phyloP scores from a whole-genome alignment of 2,329 filamentous ascomycete species.

The Coniochaeta ligniaria region DNA sequence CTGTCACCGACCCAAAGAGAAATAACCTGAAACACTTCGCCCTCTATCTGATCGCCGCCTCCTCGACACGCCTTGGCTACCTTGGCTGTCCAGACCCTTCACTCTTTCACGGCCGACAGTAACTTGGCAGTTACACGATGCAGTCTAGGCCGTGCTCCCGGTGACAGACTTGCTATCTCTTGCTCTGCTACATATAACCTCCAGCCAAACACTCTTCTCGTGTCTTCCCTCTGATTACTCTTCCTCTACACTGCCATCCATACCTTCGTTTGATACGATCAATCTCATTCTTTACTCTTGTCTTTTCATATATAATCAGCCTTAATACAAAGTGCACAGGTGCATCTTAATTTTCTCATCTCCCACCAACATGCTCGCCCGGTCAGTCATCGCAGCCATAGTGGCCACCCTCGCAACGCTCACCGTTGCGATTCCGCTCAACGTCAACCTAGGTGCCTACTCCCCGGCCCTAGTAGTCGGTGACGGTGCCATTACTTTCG shows the following conservation, averaged over 20 bases:
- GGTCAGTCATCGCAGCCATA: neutral
- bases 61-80: neutral
- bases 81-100: neutral
- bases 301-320: no score
- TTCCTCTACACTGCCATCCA: neutral
- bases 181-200: neutral
- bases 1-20: neutral
- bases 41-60: neutral
- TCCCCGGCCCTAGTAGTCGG: conserved; percentile 44
- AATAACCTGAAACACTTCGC: neutral
- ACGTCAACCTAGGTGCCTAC: conserved; percentile 45
- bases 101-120: neutral
- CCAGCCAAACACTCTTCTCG: neutral
- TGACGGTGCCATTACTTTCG: conserved; percentile 44
- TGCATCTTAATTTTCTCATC: neutral
- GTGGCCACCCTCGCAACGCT: conserved; percentile 1
- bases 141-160: neutral
- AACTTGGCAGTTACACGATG: conserved; percentile 1
- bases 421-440: conserved; percentile 32
- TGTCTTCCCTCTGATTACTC: neutral
- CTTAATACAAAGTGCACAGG: neutral
- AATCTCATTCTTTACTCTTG: neutral
- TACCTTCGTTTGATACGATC: neutral
- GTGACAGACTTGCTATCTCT: neutral
- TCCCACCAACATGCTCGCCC: neutral